These are phyloP conservation scores for Populus tomentosa DNA, from an alignment of 441 rosid species.

Conservation along the genomic window DNA sequence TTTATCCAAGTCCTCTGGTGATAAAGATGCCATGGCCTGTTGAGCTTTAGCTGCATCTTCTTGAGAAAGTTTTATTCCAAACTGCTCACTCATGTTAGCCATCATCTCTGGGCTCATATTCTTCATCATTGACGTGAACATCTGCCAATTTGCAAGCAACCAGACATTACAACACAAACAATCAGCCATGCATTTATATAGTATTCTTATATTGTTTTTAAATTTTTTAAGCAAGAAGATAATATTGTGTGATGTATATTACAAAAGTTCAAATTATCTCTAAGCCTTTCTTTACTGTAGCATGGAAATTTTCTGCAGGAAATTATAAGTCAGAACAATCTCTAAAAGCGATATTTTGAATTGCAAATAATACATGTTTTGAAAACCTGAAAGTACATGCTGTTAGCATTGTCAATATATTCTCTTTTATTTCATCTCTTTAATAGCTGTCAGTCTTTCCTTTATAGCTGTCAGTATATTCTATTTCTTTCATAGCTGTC, in stretches of 20 bases:
- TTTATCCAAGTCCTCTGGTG: slow-evolving; percentile 74
- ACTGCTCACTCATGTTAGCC: slow-evolving; percentile 90
- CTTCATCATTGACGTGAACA: slow-evolving; percentile 82
- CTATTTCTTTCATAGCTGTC: too few relatives aligned
- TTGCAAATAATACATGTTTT: not conserved
- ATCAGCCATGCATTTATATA: not conserved
- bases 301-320: not conserved
- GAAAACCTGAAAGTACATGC: not conserved
- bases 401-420: too few relatives aligned
- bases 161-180: not conserved
- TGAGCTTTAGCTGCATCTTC: slow-evolving; percentile 91
- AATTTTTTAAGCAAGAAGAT: not conserved
- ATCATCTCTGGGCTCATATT: slow-evolving; percentile 92
- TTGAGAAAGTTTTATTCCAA: slow-evolving; percentile 67
- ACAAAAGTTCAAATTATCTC: not conserved
- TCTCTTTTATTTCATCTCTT: too few relatives aligned
- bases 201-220: too few relatives aligned
- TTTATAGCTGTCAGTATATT: too few relatives aligned
- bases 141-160: slow-evolving; percentile 40
- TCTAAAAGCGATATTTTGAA: not conserved
- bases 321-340: not conserved
- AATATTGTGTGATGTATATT: not conserved
- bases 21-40: slow-evolving; percentile 82
- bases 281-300: not conserved
- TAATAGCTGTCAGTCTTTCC: too few relatives aligned